Percentiles rank a stretch among this genome's conserved stretches.
These are phyloP conservation scores for Gnaphalium uliginosum DNA, from an alignment of 129 eudicot species.

Conservation along the genomic window DNA sequence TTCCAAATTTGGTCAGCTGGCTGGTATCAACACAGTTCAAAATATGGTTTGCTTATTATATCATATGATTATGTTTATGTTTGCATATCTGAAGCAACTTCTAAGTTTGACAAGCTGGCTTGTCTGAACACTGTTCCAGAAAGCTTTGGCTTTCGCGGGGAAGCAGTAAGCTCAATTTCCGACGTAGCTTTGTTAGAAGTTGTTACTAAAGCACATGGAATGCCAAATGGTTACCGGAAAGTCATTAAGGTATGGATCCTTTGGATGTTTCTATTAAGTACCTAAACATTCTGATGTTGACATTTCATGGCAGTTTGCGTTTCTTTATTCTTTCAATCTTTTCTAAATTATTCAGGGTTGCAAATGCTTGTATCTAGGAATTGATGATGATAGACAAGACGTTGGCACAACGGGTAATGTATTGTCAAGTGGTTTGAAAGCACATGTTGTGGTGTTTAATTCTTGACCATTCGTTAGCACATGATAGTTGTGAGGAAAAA, in stretches of 20 bases:
- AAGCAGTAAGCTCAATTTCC: conserved; percentile 87
- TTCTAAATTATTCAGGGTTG: conserved; percentile 51
- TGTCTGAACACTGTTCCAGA: conserved; percentile 35
- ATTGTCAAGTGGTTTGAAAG: conserved; percentile 7
- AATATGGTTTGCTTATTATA: no score
- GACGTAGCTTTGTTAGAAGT: conserved; percentile 83
- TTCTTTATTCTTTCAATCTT: conserved; percentile 3
- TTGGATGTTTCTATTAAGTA: conserved; percentile 3
- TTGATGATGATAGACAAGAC: conserved; percentile 70
- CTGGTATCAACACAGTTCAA: no score
- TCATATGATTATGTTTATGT: no score
- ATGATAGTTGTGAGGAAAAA: neutral
- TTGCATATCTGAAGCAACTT: no score
- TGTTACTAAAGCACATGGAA: conserved; percentile 82
- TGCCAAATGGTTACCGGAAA: conserved; percentile 94
- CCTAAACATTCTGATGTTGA: neutral
- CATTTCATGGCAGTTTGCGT: conserved; percentile 3
- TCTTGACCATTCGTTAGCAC: conserved; percentile 15
- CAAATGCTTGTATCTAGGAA: conserved; percentile 84
- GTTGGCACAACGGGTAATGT: conserved; percentile 85
- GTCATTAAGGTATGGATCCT: conserved; percentile 66
- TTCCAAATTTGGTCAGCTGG: conserved; percentile 54
- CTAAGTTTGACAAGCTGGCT: no score
- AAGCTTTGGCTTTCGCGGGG: conserved; percentile 86
- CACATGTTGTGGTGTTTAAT: neutral